Evolutionary conservation across 108 stramenopile species (phyloP).

Genomic region (Stephanodiscus triporus): DNA sequence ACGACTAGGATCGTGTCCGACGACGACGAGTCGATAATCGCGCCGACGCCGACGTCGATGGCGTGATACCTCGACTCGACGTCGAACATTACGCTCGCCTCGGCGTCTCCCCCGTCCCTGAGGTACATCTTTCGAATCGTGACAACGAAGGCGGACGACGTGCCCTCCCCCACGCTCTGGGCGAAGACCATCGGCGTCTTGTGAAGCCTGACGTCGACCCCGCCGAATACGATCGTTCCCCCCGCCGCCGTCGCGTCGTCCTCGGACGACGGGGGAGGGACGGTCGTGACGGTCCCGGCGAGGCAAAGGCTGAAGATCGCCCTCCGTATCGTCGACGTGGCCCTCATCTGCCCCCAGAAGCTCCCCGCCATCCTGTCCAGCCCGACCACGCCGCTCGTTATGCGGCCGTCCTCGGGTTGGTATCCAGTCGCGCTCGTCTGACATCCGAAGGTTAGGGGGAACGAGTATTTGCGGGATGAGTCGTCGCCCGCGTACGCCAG

Average conservation of each 20-base stretch:
- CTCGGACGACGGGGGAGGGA: constrained; percentile 6
- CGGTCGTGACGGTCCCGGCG: constrained; percentile 62
- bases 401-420: constrained; percentile 68
- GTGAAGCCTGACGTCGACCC: constrained; percentile 77
- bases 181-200: constrained; percentile 87
- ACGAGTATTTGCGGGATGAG: constrained; percentile 30
- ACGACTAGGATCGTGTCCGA: constrained; percentile 90
- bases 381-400: constrained; percentile 96
- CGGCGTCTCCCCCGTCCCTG: constrained; percentile 49
- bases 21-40: constrained; percentile 94
- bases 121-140: constrained; percentile 74
- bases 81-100: constrained; percentile 43
- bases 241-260: constrained; percentile 39
- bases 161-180: constrained; percentile 52
- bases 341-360: constrained; percentile 82
- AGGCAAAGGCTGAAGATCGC: constrained; percentile 91
- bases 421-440: constrained; percentile 73
- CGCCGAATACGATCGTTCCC: constrained; percentile 87
- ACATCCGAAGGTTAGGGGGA: constrained; percentile 92
- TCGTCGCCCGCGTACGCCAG: constrained; percentile 39
- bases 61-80: constrained; percentile 36
- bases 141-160: constrained; percentile 88
- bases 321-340: constrained; percentile 66
- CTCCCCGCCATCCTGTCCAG: constrained; percentile 82
- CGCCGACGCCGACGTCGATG: constrained; percentile 55